Conservation (phyloP, 371 early-diverging fungal species). For the Mucor sp. region DNA sequence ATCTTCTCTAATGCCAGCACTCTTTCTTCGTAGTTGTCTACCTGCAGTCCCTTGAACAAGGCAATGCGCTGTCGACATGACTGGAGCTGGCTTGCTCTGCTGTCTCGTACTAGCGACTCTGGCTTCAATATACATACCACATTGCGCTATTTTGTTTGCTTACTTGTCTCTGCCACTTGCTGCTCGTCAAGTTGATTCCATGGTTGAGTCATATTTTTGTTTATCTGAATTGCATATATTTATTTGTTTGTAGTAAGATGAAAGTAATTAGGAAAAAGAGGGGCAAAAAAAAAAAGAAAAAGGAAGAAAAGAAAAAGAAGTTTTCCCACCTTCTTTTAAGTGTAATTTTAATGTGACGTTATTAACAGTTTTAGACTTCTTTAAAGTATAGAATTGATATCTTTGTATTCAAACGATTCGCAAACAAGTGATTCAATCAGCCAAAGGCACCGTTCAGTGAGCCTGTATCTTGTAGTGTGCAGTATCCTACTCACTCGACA, state of each 20-base stretch:
- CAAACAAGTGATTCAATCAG: not conserved
- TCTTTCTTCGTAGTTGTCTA: conserved; percentile 40
- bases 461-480: not conserved
- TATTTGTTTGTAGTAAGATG: not conserved
- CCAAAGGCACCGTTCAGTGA: not conserved
- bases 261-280: not conserved
- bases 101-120: conserved; percentile 32
- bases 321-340: not conserved
- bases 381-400: not conserved
- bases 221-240: not conserved
- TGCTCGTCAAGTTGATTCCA: conserved; percentile 14
- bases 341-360: not conserved
- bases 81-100: conserved; percentile 44
- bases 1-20: conserved; percentile 43
- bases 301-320: not conserved
- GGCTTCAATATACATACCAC: not conserved
- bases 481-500: too few species aligned
- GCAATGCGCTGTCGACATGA: conserved; percentile 50
- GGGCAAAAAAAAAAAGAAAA: not conserved
- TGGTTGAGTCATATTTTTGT: conserved; percentile 8
- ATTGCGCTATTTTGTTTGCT: not conserved
- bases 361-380: not conserved
- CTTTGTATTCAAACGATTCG: not conserved
- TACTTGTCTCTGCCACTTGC: conserved; percentile 15
- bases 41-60: conserved; percentile 50